Conservation (phyloP, 768 basidiomycete species). For the Antrodiella citrinella region DNA sequence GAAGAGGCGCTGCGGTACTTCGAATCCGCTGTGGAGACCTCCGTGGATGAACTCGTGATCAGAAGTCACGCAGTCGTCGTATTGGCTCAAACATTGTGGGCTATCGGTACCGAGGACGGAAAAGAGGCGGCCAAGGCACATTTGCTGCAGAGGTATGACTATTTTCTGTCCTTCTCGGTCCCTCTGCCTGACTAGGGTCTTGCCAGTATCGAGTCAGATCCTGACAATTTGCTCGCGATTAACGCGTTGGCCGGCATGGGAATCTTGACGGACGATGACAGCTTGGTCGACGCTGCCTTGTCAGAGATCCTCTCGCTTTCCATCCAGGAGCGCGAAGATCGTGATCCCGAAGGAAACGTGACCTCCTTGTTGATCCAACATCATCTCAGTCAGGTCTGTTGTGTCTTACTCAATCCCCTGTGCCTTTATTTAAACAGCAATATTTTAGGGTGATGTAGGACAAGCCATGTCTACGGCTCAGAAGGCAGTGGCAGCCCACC, state of each 20-base stretch:
- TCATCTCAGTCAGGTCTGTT: constrained; percentile 58
- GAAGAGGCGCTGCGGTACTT: constrained; percentile 57
- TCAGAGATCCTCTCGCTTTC: constrained; percentile 72
- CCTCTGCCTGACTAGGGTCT: background rate
- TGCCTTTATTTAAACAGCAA: constrained; percentile 1
- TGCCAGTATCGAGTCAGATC: constrained; percentile 64
- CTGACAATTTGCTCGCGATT: constrained; percentile 74
- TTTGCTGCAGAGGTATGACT: constrained; percentile 76
- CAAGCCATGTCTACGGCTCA: constrained; percentile 49
- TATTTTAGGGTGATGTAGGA: constrained; percentile 35
- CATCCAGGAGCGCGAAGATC: constrained; percentile 48
- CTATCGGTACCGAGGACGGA: constrained; percentile 65
- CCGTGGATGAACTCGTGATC: constrained; percentile 38
- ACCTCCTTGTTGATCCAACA: constrained; percentile 67
- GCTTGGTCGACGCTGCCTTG: constrained; percentile 77
- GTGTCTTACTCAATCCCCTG: too few species aligned
- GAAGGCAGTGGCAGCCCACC: constrained; percentile 48
- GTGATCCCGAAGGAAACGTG: constrained; percentile 67
- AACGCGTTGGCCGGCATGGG: constrained; percentile 87
- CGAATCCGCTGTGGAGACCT: constrained; percentile 55
- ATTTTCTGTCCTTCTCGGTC: constrained; percentile 2
- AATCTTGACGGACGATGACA: constrained; percentile 69
- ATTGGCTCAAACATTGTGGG: constrained; percentile 86
- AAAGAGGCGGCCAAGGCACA: constrained; percentile 70
- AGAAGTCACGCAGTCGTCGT: constrained; percentile 67